Evolutionary conservation across 768 basidiomycete genomes (phyloP).

Genomic region (Scleroderma bovista): DNA sequence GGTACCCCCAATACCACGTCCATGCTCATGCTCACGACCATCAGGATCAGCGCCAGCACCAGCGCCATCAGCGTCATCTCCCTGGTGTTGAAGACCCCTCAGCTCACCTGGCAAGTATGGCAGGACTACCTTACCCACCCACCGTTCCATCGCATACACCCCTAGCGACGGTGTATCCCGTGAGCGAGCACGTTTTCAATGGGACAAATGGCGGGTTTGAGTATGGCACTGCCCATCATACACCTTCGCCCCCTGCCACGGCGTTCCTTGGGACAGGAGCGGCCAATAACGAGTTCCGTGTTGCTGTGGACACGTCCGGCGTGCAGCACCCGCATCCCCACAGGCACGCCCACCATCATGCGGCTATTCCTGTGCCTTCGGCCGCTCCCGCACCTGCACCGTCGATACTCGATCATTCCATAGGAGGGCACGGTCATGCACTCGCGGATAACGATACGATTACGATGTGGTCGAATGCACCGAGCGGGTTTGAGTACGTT

Average conservation of each 20-base stretch:
- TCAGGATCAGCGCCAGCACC: neutral
- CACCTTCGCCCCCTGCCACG: neutral
- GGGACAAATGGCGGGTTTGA: neutral
- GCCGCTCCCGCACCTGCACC: neutral
- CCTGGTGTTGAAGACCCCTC: neutral
- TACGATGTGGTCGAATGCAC: slow-evolving; percentile 59
- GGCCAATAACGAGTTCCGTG: neutral
- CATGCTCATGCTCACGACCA: neutral
- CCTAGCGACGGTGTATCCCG: neutral
- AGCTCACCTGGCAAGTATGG: neutral
- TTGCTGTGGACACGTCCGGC: neutral
- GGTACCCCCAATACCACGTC: slow-evolving; percentile 12
- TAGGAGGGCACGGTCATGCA: neutral
- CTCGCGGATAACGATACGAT: slow-evolving; percentile 45
- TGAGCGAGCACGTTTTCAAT: neutral
- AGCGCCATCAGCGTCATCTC: neutral
- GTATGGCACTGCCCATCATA: neutral
- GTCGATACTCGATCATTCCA: slow-evolving; percentile 3
- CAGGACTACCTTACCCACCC: neutral
- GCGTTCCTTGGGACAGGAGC: neutral
- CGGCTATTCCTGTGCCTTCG: neutral
- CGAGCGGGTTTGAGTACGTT: slow-evolving; percentile 57
- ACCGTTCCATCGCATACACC: neutral
- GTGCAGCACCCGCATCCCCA: neutral
- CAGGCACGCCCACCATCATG: neutral